phyloP scores from a whole-genome alignment of 2,329 filamentous ascomycete species.

The Dothistroma pini region DNA sequence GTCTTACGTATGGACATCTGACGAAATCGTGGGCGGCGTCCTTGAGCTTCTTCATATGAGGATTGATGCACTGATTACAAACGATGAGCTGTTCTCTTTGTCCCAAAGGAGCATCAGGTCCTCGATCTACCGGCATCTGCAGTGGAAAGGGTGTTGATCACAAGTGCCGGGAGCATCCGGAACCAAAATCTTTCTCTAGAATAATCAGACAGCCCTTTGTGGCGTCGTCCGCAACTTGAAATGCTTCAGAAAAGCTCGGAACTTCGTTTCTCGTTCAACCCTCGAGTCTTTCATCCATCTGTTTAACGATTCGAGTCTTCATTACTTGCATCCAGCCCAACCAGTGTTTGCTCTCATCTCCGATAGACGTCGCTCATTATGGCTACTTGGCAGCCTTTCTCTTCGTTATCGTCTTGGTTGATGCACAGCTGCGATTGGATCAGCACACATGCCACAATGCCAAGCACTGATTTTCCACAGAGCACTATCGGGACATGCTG shows the following conservation, averaged over 20 bases:
- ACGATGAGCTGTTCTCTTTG: neutral
- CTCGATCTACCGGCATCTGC: neutral
- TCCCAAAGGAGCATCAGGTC: neutral
- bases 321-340: neutral
- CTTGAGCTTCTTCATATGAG: neutral
- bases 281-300: no score
- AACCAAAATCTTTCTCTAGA: neutral
- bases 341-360: neutral
- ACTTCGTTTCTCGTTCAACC: neutral
- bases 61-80: neutral
- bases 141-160: neutral
- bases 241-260: neutral
- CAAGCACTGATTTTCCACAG: neutral
- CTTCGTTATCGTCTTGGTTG: neutral
- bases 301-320: neutral
- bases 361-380: neutral
- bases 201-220: neutral
- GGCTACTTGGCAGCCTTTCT: neutral
- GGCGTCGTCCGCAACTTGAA: neutral
- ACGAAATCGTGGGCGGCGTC: neutral
- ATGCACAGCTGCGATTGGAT: neutral
- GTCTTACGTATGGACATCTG: neutral
- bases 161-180: neutral
- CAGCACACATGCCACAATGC: neutral
- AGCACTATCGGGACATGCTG: neutral